These are phyloP conservation scores for Bruguiera hainesii DNA, from an alignment of 441 rosid species.

Conservation along the genomic window DNA sequence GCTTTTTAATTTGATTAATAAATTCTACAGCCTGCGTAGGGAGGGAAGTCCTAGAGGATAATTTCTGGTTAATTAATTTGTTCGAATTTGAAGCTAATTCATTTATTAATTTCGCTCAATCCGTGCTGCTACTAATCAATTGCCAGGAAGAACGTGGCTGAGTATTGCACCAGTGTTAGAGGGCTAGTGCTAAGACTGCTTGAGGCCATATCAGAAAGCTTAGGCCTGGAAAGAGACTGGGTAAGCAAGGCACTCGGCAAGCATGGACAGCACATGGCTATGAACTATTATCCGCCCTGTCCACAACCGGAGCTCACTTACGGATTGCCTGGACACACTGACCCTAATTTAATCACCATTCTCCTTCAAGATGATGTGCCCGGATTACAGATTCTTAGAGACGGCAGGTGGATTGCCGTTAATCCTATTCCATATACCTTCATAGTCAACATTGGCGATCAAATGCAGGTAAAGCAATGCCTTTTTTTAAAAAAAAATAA, in stretches of 20 bases:
- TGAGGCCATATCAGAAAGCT: constrained; percentile 52
- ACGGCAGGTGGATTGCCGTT: constrained; percentile 45
- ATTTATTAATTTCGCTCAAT: neutral
- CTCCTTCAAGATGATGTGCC: constrained; percentile 50
- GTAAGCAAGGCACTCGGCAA: constrained; percentile 28
- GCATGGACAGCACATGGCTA: constrained; percentile 55
- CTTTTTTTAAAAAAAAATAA: neutral
- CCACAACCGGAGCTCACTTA: constrained; percentile 48
- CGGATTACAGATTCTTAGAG: constrained; percentile 42
- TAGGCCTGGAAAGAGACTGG: constrained; percentile 36
- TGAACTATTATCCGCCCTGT: constrained; percentile 55
- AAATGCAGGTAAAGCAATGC: constrained; percentile 33
- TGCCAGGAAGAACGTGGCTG: constrained; percentile 34
- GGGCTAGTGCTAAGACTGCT: constrained; percentile 34
- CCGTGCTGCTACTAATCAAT: neutral
- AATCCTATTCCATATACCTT: constrained; percentile 45
- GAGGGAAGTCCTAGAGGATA: no score
- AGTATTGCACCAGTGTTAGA: constrained; percentile 36
- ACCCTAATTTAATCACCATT: constrained; percentile 42
- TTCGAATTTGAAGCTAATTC: neutral
- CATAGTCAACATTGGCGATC: constrained; percentile 54
- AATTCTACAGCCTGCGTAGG: neutral
- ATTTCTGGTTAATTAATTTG: neutral
- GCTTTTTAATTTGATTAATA: neutral
- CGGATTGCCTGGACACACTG: constrained; percentile 49